phyloP scores from a whole-genome alignment of 169 alveolate species.

The Eimeria brunetti region DNA sequence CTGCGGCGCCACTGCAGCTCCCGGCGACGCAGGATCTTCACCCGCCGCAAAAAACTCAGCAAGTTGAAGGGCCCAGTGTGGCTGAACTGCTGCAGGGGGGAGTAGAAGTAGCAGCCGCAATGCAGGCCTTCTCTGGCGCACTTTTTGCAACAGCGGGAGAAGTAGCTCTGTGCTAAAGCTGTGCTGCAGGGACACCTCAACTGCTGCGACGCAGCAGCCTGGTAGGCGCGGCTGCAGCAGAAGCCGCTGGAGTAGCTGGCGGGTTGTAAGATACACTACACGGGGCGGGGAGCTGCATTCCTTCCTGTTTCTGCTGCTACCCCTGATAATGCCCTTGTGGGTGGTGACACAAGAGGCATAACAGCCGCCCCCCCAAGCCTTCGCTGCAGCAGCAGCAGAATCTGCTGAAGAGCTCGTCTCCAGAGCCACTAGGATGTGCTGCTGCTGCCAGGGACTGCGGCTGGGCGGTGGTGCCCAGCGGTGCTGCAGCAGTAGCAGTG shows the following conservation, averaged over 20 bases:
- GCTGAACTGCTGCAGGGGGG: slow-evolving; percentile 39
- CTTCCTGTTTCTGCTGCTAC: neutral
- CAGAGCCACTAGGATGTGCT: slow-evolving; percentile 44
- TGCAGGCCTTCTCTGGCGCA: slow-evolving; percentile 30
- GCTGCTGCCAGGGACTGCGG: neutral
- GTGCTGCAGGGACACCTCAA: slow-evolving; percentile 38
- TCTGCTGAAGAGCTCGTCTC: slow-evolving; percentile 39
- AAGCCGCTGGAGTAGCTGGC: slow-evolving; percentile 42
- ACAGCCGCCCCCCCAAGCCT: slow-evolving; percentile 25
- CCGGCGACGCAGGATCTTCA: slow-evolving; percentile 14
- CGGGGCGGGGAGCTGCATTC: slow-evolving; percentile 21
- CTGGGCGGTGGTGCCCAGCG: slow-evolving; percentile 45
- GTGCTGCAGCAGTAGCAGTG: slow-evolving; percentile 50
- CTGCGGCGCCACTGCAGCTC: slow-evolving; percentile 24
- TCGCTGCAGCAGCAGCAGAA: slow-evolving; percentile 56
- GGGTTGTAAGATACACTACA: slow-evolving; percentile 22
- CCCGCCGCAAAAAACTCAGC: slow-evolving; percentile 24
- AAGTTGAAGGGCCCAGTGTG: slow-evolving; percentile 49
- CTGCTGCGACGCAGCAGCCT: slow-evolving; percentile 37
- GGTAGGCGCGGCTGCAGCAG: slow-evolving; percentile 41
- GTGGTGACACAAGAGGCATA: slow-evolving; percentile 21
- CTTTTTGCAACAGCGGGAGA: slow-evolving; percentile 48
- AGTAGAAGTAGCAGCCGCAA: slow-evolving; percentile 21
- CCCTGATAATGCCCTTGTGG: neutral
- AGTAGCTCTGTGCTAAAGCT: slow-evolving; percentile 59